Percentiles rank a stretch among this genome's conserved stretches.
Evolutionary conservation across 441 rosid genomes (phyloP).

Genomic region (Jatropha podagrica): DNA sequence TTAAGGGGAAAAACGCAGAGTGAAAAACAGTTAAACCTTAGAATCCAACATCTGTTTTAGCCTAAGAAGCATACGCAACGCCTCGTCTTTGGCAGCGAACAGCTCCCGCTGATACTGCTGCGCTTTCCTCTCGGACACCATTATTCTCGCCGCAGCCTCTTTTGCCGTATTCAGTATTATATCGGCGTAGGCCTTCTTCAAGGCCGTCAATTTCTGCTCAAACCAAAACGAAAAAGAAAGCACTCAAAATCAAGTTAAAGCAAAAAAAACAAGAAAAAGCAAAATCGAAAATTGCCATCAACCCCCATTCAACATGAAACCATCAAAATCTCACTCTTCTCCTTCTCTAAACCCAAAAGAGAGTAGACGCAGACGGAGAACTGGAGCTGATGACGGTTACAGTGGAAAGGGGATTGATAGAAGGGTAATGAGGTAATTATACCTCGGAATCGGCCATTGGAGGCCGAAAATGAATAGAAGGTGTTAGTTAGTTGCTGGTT

Average conservation of each 20-base stretch:
- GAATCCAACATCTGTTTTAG: slow-evolving; percentile 80
- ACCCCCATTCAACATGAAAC: background rate
- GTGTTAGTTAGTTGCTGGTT: slow-evolving; percentile 32
- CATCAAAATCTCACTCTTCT: background rate
- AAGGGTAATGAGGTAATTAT: slow-evolving; percentile 29
- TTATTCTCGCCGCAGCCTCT: slow-evolving; percentile 92
- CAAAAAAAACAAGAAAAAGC: background rate
- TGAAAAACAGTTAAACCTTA: slow-evolving; percentile 50
- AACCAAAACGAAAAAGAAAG: slow-evolving; percentile 18
- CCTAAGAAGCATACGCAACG: slow-evolving; percentile 73
- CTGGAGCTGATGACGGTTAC: background rate
- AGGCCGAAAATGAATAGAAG: slow-evolving; percentile 28
- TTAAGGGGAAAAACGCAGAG: slow-evolving; percentile 6
- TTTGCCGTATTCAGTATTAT: slow-evolving; percentile 84
- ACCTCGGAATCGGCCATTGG: slow-evolving; percentile 82
- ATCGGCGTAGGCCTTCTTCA: slow-evolving; percentile 96
- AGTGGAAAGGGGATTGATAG: background rate
- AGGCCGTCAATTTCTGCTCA: slow-evolving; percentile 69
- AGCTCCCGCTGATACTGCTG: slow-evolving; percentile 72
- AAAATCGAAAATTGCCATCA: slow-evolving; percentile 1
- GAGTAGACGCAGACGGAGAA: background rate
- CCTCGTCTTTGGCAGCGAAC: slow-evolving; percentile 63
- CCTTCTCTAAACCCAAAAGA: too few relatives aligned
- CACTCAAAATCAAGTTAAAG: background rate
- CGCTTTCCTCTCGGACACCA: slow-evolving; percentile 83